Base-by-base conservation (phyloP, 768 basidiomycete species). In the Lentinus brumalis region DNA sequence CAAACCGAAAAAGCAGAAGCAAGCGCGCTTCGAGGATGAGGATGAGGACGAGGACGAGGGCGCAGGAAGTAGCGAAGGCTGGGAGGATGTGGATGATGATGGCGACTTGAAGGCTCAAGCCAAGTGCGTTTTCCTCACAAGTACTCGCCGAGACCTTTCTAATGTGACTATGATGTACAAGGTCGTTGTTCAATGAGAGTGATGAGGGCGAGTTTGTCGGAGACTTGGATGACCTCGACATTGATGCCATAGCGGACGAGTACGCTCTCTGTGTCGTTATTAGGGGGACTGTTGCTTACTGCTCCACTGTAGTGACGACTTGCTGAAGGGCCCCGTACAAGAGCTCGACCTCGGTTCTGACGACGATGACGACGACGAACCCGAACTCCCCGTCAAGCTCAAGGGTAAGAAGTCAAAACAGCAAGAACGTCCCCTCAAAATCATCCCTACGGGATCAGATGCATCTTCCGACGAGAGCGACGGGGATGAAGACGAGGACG, bases 291-390 rank as follows among this genome's bases (percentile, higher is more conserved):
- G 42, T 40, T 52, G 42, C 42, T 29, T 47, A 47, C 47, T n/a
- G 41, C 26, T 35, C 53, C 60, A 60, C 35, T 61, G 26, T 59
- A 86, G 84, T 57, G 81, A 83, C 67, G 82, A 86, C 59, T 71
- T 79, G 53, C 71, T 86, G 18, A 74, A 74, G 59, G 83, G 81
- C 5, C 76, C 79, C 42, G 76, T 78, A 4, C 81, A 86, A 72
- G 86, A 87, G 63, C 81, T 88, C 62, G 86, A 87, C 65, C 82
- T 88, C 61, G 84, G 79, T 49, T 86, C 86, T 3, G 86, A 85
- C 57, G 82, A 83, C 15, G 86, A 87, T 14, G 80, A 81, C 18
- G 21, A 50, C 18, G 21, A 50, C 15, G 72, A 75, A 44, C 71
- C 75, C 3, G 65, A 70, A n/a, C 63, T 72, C 21, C 68, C 75